Evolutionary conservation across 202 grass and related monocot species (phyloP).

Genomic region (Elaeis oleifera): DNA sequence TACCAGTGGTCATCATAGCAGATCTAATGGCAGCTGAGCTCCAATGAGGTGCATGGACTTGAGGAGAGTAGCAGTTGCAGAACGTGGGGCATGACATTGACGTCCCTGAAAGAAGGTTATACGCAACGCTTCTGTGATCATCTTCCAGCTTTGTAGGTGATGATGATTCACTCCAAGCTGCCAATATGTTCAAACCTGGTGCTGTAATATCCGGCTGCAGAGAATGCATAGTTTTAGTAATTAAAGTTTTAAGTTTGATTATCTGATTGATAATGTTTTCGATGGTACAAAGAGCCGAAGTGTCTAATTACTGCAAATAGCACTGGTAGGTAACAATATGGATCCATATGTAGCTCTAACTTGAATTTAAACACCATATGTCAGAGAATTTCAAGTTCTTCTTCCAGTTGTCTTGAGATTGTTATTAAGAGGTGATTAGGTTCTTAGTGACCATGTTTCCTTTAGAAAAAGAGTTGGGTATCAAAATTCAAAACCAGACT

Average conservation of each 20-base stretch:
- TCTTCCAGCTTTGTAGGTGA: constrained; percentile 75
- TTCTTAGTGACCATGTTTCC: no score
- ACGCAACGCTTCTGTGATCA: constrained; percentile 71
- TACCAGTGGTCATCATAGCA: constrained; percentile 93
- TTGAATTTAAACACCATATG: no score
- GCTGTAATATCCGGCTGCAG: constrained; percentile 78
- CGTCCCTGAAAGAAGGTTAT: constrained; percentile 73
- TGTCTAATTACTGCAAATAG: no score
- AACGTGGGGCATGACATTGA: constrained; percentile 94
- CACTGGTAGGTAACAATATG: no score
- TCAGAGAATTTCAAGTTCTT: no score
- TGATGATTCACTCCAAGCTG: constrained; percentile 90
- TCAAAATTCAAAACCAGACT: no score
- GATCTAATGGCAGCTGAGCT: constrained; percentile 78
- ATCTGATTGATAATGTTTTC: no score
- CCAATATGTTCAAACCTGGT: constrained; percentile 88
- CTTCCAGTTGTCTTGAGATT: no score
- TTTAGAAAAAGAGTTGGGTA: no score
- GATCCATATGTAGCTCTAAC: no score
- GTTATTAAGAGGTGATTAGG: no score
- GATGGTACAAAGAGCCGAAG: no score
- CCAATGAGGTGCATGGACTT: constrained; percentile 64
- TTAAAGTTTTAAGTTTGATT: neutral
- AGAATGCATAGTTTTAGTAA: neutral
- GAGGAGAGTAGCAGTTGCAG: constrained; percentile 53